phyloP scores from a whole-genome alignment of 257 asterid genomes.

The Hygrophila difformis region DNA sequence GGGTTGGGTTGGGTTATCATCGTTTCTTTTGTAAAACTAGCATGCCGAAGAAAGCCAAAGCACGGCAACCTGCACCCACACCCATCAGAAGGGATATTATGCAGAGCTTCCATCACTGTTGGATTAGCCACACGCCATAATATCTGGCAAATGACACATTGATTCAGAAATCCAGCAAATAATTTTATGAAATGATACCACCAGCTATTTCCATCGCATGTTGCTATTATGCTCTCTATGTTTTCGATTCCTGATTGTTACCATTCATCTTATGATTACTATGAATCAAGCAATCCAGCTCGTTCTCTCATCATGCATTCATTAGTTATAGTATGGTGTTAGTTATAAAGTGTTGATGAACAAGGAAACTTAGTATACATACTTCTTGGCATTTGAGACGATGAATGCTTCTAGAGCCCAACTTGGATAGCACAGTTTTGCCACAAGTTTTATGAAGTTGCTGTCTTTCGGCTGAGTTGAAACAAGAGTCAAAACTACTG shows the following conservation, averaged over 20 bases:
- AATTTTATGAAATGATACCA: neutral
- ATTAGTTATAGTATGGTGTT: too few relatives aligned
- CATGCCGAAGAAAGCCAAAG: conserved; percentile 46
- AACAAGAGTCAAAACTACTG: conserved; percentile 83
- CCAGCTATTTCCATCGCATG: too few relatives aligned
- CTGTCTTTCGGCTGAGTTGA: conserved; percentile 65
- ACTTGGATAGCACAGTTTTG: conserved; percentile 56
- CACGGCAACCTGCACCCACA: conserved; percentile 40
- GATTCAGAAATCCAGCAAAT: neutral
- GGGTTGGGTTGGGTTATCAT: too few relatives aligned
- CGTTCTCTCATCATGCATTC: too few relatives aligned
- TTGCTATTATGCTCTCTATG: too few relatives aligned
- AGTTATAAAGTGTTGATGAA: too few relatives aligned
- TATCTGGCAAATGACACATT: conserved; percentile 30
- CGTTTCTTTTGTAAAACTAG: conserved; percentile 30
- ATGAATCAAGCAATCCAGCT: too few relatives aligned
- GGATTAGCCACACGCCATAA: conserved; percentile 53
- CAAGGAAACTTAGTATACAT: neutral
- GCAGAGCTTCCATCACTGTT: conserved; percentile 39
- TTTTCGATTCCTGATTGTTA: too few relatives aligned
- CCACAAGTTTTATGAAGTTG: conserved; percentile 30
- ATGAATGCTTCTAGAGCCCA: conserved; percentile 96
- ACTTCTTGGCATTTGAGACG: conserved; percentile 78
- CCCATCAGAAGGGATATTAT: conserved; percentile 44
- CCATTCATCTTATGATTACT: too few relatives aligned